A percentile compares a stretch with the other conserved stretches of the same genome.
These are phyloP conservation scores for Malania oleifera DNA, from an alignment of 164 flowering plant genomes.

Conservation along the genomic window DNA sequence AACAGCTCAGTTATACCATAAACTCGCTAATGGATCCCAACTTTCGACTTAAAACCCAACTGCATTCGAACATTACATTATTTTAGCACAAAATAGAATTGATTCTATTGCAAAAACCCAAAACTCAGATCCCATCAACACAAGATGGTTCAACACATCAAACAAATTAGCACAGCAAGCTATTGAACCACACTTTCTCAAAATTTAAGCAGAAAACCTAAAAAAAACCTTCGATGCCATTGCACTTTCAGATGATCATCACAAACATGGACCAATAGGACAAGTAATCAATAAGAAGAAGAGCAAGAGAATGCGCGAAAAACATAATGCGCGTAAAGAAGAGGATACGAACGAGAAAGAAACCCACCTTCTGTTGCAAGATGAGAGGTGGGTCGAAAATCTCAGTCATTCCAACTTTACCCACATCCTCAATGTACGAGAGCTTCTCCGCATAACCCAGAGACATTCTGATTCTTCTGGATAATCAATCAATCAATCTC, in stretches of 20 bases:
- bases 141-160: not conserved
- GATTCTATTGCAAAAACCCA: not conserved
- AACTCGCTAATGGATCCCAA: too few species aligned
- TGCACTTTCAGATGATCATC: slow-evolving; percentile 9
- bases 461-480: slow-evolving; percentile 42
- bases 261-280: not conserved
- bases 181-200: not conserved
- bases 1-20: too few species aligned
- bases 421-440: slow-evolving; percentile 81
- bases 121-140: not conserved
- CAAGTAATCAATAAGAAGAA: not conserved
- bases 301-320: not conserved
- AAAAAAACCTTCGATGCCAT: slow-evolving; percentile 12
- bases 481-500: not conserved
- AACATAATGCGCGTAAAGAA: slow-evolving; percentile 2
- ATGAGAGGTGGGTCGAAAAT: slow-evolving; percentile 56
- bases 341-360: not conserved
- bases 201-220: slow-evolving; percentile 10
- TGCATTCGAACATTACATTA: too few species aligned
- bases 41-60: not conserved
- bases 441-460: slow-evolving; percentile 92
- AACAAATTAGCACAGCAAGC: not conserved
- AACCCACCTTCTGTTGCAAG: slow-evolving; percentile 57
- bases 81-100: not conserved
- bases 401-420: slow-evolving; percentile 82